Percentiles rank a stretch among this genome's conserved stretches.
Evolutionary conservation across 2,329 filamentous ascomycete genomes (phyloP).

Genomic region (Lachnellula hyalina): DNA sequence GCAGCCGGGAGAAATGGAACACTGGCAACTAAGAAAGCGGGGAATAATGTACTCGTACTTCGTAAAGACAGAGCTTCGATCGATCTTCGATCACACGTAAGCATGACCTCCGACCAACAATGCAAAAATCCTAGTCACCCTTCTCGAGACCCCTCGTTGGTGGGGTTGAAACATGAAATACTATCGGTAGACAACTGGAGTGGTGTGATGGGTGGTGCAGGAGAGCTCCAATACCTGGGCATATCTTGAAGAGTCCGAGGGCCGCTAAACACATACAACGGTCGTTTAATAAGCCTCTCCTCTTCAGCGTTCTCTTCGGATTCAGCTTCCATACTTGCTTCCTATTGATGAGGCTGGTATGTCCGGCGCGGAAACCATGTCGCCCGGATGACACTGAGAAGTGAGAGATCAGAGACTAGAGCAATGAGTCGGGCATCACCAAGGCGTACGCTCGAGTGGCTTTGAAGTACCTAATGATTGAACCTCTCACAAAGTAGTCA

Average conservation of each 20-base stretch:
- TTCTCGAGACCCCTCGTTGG: no score
- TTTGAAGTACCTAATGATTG: not conserved
- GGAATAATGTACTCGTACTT: not conserved
- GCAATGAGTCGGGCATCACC: slow-evolving; percentile 8
- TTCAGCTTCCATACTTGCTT: slow-evolving; percentile 7
- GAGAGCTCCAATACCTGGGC: not conserved
- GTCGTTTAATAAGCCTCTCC: slow-evolving; percentile 2
- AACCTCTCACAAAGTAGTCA: no score
- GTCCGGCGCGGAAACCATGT: not conserved
- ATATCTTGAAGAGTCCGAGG: not conserved
- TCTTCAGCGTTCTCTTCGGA: not conserved
- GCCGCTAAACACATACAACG: slow-evolving; percentile 3
- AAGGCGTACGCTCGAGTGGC: slow-evolving; percentile 5
- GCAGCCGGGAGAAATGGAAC: slow-evolving; percentile 1
- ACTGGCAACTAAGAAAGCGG: slow-evolving; percentile 1
- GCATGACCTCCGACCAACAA: slow-evolving; percentile 1
- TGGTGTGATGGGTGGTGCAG: slow-evolving; percentile 9
- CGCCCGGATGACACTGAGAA: slow-evolving; percentile 6
- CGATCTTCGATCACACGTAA: slow-evolving; percentile 1
- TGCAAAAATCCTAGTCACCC: not conserved
- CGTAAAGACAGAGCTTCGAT: not conserved
- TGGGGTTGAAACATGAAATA: slow-evolving; percentile 1
- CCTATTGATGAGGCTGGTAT: slow-evolving; percentile 16
- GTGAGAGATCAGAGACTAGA: slow-evolving; percentile 1
- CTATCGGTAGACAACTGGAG: not conserved